Conservation (phyloP, 805 yeast genomes). For the Suhomyces sp. region DNA sequence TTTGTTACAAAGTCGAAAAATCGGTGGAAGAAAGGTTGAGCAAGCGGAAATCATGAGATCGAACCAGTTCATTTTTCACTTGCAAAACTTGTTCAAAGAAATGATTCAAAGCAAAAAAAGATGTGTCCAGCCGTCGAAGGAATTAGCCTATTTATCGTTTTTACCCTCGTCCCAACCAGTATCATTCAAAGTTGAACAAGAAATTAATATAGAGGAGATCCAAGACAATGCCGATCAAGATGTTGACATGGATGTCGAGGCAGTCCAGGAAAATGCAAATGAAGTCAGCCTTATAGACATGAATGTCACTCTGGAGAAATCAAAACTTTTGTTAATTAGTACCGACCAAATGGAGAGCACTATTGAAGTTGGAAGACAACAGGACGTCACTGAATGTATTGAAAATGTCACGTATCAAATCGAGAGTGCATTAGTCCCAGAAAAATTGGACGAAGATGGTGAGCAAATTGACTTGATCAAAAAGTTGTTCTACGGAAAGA, state of each 20-base stretch:
- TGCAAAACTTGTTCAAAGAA: constrained; percentile 65
- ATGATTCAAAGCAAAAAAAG: constrained; percentile 62
- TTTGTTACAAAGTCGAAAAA: constrained; percentile 46
- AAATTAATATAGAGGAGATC: constrained; percentile 9
- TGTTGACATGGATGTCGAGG: constrained; percentile 5
- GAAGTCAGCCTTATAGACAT: neutral
- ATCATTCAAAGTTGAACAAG: constrained; percentile 42
- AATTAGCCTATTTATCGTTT: constrained; percentile 84
- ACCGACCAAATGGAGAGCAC: constrained; percentile 72
- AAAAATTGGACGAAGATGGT: constrained; percentile 57
- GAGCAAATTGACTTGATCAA: constrained; percentile 86
- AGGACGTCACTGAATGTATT: constrained; percentile 96
- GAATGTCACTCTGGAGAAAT: neutral
- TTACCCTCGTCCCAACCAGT: constrained; percentile 68
- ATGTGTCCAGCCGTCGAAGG: constrained; percentile 77
- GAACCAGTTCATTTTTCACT: constrained; percentile 71
- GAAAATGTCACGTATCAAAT: constrained; percentile 89
- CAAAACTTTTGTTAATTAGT: constrained; percentile 36
- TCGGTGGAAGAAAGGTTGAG: constrained; percentile 86
- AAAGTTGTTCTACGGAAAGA: constrained; percentile 77
- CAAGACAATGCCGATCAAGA: constrained; percentile 6
- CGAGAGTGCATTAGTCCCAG: constrained; percentile 81
- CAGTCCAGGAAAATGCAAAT: neutral
- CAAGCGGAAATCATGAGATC: constrained; percentile 76
- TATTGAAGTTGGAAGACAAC: constrained; percentile 83